Base-by-base conservation (phyloP, 768 basidiomycete genomes). In the Boletus fagicola region DNA sequence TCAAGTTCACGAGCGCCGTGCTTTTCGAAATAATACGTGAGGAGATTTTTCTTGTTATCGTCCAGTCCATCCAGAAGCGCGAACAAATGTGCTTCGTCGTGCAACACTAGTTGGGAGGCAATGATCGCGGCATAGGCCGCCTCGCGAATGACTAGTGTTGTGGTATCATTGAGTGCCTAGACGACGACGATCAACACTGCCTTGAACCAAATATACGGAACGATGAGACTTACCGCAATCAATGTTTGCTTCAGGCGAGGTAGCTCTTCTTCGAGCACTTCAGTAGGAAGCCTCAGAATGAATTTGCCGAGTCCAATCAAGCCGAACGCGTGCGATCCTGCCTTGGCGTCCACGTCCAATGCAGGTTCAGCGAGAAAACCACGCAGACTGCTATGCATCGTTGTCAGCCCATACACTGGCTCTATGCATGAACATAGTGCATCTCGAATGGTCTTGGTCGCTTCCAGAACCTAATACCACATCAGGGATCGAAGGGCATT, bases 21-120 rank as follows among this genome's bases (percentile, higher is more conserved):
- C 70, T 93, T 94, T 70, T 93, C 92, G 62, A 94, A 94, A 55
- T 92, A 77, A 62, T 94, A 94, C 2, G 92, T 92, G 49, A 94
- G 76, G 18, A 94, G 76, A 67, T 94, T 93, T 78, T 92, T 93
- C 79, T 94, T 92, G 65, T 91, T 90, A 58, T 92, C 88, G n/a
- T 90, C 84, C 42, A 94, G 77, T 6, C 88, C 89, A 56, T 91
- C 89, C 45, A 94, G 75, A 18, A 94, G 81, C 38, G 83, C 77
- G 64, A 94, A 94, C 1, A 94, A 76, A 62, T 92, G 90, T 0
- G 85, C 84, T 68, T 94, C 92, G 66, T 94, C 92, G 26, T 84
- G 82, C 40, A 94, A 75, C 54, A 93, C 85, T 33, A 92, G 77
- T 63, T 94, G 92, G 0, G 90, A 88, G 15, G 92, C 87, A 59